These are phyloP conservation scores for Ganoderma leucocontextum DNA, from an alignment of 1,284 basidiomycete genomes.

Conservation along the genomic window DNA sequence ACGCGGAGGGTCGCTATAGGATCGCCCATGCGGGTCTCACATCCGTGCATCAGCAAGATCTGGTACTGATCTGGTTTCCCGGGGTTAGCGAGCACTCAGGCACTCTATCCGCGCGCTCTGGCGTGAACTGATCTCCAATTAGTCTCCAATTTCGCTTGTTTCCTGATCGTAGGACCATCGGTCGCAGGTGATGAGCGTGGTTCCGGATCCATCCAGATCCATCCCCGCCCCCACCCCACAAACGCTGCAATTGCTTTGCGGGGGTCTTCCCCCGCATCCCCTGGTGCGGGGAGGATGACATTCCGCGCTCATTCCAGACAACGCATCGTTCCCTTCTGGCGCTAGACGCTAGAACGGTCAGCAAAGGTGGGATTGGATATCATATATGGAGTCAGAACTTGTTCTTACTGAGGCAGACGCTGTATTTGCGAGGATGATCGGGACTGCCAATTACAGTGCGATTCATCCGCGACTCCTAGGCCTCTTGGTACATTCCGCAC, in stretches of 20 bases:
- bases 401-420: neutral
- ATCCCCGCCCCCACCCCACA: neutral
- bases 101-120: neutral
- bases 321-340: neutral
- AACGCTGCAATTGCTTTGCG: neutral
- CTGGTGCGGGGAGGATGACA: neutral
- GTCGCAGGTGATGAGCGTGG: neutral
- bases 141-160: neutral
- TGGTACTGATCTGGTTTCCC: slow-evolving; percentile 8
- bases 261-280: slow-evolving; percentile 1
- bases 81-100: slow-evolving; percentile 1
- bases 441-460: neutral
- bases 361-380: neutral
- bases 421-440: too few species aligned
- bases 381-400: neutral
- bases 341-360: neutral
- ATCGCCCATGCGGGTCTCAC: slow-evolving; percentile 16
- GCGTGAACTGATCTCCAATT: neutral
- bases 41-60: slow-evolving; percentile 17
- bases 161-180: neutral
- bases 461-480: neutral
- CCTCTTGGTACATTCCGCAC: neutral
- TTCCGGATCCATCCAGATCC: neutral
- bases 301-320: neutral
- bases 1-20: slow-evolving; percentile 6